Base-by-base conservation (phyloP, 2,329 filamentous ascomycete genomes). In the Fusarium redolens region DNA sequence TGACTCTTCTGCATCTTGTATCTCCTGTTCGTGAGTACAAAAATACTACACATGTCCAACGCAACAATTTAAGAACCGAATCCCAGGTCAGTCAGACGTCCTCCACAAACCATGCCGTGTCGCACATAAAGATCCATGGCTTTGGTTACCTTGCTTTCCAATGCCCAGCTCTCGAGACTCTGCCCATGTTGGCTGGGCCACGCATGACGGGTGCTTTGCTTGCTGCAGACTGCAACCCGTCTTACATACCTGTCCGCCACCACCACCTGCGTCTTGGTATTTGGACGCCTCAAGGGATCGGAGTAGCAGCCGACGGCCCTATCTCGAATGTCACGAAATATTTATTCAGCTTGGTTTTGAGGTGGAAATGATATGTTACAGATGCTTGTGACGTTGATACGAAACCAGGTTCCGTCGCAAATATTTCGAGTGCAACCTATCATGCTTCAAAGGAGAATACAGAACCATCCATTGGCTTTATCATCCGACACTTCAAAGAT, bases 21-120 rank as follows among this genome's bases (percentile, higher is more conserved):
- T 44, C 50, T 48, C 35, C 45, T 52, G 35, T 54, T 61, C 40
- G 33, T 56, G 55, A 61, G n/a, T 66, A 65, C 64, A 56, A 54
- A 28, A 30, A 56, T 69, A 58, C 48, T 47, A 67, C 70, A 50
- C 50, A 55, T 68, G 70, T 73, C 61, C 31, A 47, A 63, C 62
- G 54, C 38, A 56, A 65, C 58, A 68, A 64, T 63, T 68, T 55
- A 38, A 63, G 22, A 55, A 28, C 55, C 41, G 50, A 58, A 67
- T 64, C 54, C n/a, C 44, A 63, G 55, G 45, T 56, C 50, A 52
- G 35, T 48, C 57, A 63, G 33, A 66, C 48, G 54, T 44, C 57
- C 57, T 31, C 65, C 68, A 75, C 57, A 57, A 68, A 55, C 69
- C 61, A 65, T 71, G 64, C 65, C 66, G 52, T 76, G 73, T 73